Evolutionary conservation across 371 early-diverging fungal genomes (phyloP), one percentile per base, ranked within the genome.

Genomic region (Mortierella sp.): DNA sequence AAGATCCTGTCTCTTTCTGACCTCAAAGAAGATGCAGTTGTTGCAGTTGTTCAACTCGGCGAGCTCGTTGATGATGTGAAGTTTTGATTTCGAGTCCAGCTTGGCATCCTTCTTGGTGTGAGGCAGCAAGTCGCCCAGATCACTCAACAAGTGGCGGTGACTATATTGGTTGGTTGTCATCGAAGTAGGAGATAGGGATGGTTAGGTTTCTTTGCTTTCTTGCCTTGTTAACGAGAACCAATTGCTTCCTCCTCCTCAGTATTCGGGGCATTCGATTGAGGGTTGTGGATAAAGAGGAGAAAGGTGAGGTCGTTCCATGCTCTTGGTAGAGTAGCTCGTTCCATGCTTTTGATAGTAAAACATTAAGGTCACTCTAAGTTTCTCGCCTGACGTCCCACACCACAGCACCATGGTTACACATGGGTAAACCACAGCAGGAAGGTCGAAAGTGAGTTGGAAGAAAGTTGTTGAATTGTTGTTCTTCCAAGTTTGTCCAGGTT

Each of bases 41-140:
- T 98, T 98, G 91, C 99, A 98, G 89, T 97, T 96, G 90, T 95
- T 96, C 66, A 98, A 91, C 73, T 98, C 98, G 13, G 97, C 96
- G 52, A 99, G 89, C 88, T 98, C 99, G 85, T 98, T 98, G 65
- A 99, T 86, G 44, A 95, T 81, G n/a, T 92, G 87, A 70, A 98
- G 92, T 75, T 96, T 94, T 81, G 90, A 90, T 85, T 98, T 98
- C 47, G 96, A 91, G 88, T 98, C 98, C 34, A 98, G 89, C 86
- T 99, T 99, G 71, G 91, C 88, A 74, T 96, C 93, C 86, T 97
- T 97, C 87, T 98, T 98, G 64, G 95, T 89, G 81, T 99, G 99
- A 53, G 99, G 99, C 79, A 98, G 86, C 37, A 99, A 87, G 22
- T 90, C 87, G 68, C 92, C 91, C 72, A 98, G 89, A 88, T 98